phyloP scores from a whole-genome alignment of 2,329 filamentous ascomycete genomes.

The Colletotrichum karsti region DNA sequence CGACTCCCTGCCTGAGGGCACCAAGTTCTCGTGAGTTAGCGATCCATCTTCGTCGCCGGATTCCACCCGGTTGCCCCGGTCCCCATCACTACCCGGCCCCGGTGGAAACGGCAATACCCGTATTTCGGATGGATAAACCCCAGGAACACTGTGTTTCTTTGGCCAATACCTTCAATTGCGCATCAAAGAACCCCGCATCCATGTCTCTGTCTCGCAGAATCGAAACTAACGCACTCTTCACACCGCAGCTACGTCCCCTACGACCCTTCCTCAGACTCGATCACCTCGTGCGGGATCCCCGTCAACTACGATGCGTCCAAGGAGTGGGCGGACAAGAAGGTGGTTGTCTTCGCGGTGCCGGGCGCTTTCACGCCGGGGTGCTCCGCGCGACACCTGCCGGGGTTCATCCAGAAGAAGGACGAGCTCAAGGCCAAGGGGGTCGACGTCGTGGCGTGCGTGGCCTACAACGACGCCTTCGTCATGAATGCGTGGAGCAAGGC shows the following conservation, averaged over 20 bases:
- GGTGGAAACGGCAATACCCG: too few species aligned
- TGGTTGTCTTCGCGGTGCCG: slow-evolving; percentile 64
- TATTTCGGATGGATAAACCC: too few species aligned
- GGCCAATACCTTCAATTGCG: too few species aligned
- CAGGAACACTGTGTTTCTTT: too few species aligned
- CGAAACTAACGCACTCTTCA: slow-evolving; percentile 47
- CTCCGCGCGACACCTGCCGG: slow-evolving; percentile 81
- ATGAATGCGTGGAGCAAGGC: slow-evolving; percentile 93
- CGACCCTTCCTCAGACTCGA: slow-evolving; percentile 70
- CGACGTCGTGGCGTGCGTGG: slow-evolving; percentile 81
- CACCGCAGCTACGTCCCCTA: slow-evolving; percentile 87
- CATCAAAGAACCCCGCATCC: background rate
- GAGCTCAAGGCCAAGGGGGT: slow-evolving; percentile 82
- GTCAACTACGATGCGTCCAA: slow-evolving; percentile 76
- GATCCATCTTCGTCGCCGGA: too few species aligned
- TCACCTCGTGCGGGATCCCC: slow-evolving; percentile 81
- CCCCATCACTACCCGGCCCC: too few species aligned
- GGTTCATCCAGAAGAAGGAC: slow-evolving; percentile 76
- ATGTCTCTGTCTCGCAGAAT: background rate
- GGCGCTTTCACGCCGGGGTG: slow-evolving; percentile 89
- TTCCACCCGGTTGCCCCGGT: too few species aligned
- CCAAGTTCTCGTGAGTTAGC: slow-evolving; percentile 70
- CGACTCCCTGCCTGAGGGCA: slow-evolving; percentile 82
- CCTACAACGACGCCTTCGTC: slow-evolving; percentile 85
- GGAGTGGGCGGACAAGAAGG: slow-evolving; percentile 66